These are phyloP conservation scores for Botrytis deweyae DNA, from an alignment of 2,329 filamentous ascomycete species.

Conservation along the genomic window DNA sequence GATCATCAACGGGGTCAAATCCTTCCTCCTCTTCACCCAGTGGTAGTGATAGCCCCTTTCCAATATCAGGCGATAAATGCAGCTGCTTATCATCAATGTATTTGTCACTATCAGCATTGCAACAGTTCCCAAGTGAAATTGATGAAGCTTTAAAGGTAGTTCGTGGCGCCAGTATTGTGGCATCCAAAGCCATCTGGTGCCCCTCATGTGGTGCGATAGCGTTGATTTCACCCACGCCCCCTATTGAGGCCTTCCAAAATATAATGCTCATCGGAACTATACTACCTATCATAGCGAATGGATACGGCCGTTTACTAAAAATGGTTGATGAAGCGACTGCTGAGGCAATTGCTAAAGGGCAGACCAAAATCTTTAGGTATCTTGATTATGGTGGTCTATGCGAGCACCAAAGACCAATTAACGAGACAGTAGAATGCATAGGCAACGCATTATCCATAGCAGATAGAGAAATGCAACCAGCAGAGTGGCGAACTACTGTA, in stretches of 20 bases:
- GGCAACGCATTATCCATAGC: not conserved
- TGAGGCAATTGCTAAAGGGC: conserved; percentile 45
- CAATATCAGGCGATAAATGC: conserved; percentile 25
- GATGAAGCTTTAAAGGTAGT: conserved; percentile 32
- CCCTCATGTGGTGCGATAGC: conserved; percentile 47
- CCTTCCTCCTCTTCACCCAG: conserved; percentile 27
- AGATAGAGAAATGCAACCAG: conserved; percentile 47
- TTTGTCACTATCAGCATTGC: conserved; percentile 35
- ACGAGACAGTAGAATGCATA: conserved; percentile 19
- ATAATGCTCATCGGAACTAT: conserved; percentile 59
- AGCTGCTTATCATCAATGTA: conserved; percentile 38
- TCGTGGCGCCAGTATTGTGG: conserved; percentile 33
- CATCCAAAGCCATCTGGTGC: conserved; percentile 53
- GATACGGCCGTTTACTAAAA: conserved; percentile 54
- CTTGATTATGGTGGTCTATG: conserved; percentile 37
- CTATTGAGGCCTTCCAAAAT: conserved; percentile 55
- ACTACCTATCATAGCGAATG: conserved; percentile 56
- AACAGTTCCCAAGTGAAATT: conserved; percentile 36
- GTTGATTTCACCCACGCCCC: conserved; percentile 42
- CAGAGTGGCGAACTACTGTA: conserved; percentile 54
- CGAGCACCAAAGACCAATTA: conserved; percentile 15
- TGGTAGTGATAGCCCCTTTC: conserved; percentile 24
- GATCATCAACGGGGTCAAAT: conserved; percentile 20
- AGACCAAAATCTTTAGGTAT: conserved; percentile 38
- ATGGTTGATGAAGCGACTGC: conserved; percentile 55